Conservation (phyloP, 2,329 filamentous ascomycete genomes). For the Atkinsonella hypoxylon region DNA sequence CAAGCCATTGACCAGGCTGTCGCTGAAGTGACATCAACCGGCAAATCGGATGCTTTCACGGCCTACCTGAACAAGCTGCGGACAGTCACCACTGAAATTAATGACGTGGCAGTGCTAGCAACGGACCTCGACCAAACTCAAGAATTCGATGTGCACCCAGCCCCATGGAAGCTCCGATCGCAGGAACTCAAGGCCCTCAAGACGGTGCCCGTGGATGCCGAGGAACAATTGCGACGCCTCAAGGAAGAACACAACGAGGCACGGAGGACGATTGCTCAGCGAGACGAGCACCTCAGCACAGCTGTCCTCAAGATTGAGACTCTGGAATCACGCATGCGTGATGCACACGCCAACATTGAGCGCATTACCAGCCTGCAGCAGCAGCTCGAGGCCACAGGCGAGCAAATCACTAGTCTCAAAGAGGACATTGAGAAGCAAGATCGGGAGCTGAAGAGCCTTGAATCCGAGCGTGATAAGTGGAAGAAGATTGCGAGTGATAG, state of each 20-base stretch:
- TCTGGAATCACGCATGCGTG: conserved; percentile 75
- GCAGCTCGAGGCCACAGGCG: conserved; percentile 40
- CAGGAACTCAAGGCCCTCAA: conserved; percentile 75
- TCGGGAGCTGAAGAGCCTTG: conserved; percentile 51
- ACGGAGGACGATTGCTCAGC: conserved; percentile 56
- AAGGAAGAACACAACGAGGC: conserved; percentile 72
- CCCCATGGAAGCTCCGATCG: conserved; percentile 76
- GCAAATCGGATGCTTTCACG: conserved; percentile 58
- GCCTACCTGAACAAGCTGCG: conserved; percentile 57
- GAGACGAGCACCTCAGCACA: conserved; percentile 76
- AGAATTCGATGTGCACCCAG: conserved; percentile 63
- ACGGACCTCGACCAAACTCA: conserved; percentile 59
- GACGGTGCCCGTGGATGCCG: conserved; percentile 66
- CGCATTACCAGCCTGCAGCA: conserved; percentile 54
- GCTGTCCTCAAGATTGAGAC: conserved; percentile 87
- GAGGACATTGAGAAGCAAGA: conserved; percentile 57
- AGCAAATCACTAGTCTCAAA: conserved; percentile 39
- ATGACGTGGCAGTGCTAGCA: conserved; percentile 59
- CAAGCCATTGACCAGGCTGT: conserved; percentile 45
- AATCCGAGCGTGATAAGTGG: conserved; percentile 57
- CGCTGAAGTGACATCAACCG: conserved; percentile 34
- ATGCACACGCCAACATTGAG: conserved; percentile 66
- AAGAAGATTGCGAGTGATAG: conserved; percentile 57
- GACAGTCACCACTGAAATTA: conserved; percentile 48
- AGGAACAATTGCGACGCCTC: conserved; percentile 71